Conservation (phyloP, 106 monocot genomes). For the Dendrobium nobile region DNA sequence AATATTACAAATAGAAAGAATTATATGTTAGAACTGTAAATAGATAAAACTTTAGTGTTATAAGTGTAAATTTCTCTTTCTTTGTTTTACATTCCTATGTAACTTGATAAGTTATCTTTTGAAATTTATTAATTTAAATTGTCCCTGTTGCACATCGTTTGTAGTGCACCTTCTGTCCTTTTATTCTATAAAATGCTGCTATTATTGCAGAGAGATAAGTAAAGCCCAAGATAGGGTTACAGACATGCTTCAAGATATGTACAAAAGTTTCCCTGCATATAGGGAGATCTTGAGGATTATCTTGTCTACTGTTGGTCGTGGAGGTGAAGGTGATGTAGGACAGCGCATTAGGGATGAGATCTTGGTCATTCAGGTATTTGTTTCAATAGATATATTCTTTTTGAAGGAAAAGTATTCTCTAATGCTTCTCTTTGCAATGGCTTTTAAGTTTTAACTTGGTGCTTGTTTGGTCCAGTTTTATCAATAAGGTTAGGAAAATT, state of each 20-base stretch:
- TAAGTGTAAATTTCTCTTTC: not conserved
- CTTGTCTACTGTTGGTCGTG: constrained; percentile 90
- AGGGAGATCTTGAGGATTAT: constrained; percentile 75
- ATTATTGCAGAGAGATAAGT: constrained; percentile 80
- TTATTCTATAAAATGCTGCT: constrained; percentile 3
- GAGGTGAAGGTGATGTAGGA: constrained; percentile 98
- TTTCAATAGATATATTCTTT: not conserved
- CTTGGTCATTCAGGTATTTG: constrained; percentile 79
- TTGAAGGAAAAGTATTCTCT: constrained; percentile 3
- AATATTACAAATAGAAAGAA: not conserved
- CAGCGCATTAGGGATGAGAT: constrained; percentile 98
- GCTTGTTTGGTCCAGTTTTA: not conserved
- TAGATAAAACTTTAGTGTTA: not conserved
- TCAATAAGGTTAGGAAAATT: not conserved
- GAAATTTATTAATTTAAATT: not conserved
- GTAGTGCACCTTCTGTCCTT: not conserved
- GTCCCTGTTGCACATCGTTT: not conserved
- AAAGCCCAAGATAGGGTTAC: constrained; percentile 93
- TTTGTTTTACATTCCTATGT: not conserved
- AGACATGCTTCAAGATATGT: constrained; percentile 56
- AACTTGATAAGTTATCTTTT: not conserved
- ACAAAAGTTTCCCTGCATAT: constrained; percentile 50
- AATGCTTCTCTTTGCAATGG: not conserved
- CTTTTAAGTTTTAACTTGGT: not conserved
- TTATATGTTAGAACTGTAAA: not conserved